A percentile compares a stretch with the other conserved stretches of the same genome.
Evolutionary conservation across 495 filamentous ascomycete species (phyloP).

Genomic region (Filosporella fistucella): DNA sequence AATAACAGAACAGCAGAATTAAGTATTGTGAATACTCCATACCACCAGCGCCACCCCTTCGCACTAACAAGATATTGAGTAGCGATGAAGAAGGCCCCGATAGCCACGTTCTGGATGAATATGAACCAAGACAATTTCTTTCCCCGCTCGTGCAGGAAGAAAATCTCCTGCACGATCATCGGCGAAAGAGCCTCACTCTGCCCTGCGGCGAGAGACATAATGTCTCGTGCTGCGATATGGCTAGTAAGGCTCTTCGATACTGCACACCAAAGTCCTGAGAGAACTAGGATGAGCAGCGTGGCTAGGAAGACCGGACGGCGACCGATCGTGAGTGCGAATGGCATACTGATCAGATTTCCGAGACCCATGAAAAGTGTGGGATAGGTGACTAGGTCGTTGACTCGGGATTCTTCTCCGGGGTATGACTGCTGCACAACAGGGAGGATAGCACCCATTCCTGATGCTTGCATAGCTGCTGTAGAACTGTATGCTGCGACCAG

Average conservation of each 20-base stretch:
- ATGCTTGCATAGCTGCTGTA: not conserved
- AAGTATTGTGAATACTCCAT: slow-evolving; percentile 1
- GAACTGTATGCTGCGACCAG: not conserved
- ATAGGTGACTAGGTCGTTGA: slow-evolving; percentile 1
- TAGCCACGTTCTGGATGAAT: not conserved
- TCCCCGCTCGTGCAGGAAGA: not conserved
- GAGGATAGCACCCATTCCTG: slow-evolving; percentile 2
- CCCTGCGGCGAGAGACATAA: slow-evolving; percentile 4
- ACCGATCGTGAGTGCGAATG: not conserved
- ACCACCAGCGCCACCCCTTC: slow-evolving; percentile 6
- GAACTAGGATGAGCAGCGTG: not conserved
- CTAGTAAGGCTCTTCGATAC: not conserved
- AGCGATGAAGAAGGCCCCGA: not conserved
- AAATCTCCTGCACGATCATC: slow-evolving; percentile 4
- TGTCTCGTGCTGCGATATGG: slow-evolving; percentile 7
- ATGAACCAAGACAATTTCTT: slow-evolving; percentile 1
- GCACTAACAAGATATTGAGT: not conserved
- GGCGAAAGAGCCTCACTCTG: slow-evolving; percentile 5
- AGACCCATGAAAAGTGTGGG: slow-evolving; percentile 2
- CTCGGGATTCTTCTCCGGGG: not conserved
- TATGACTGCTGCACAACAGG: not conserved
- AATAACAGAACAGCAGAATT: not conserved
- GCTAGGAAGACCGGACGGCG: slow-evolving; percentile 2
- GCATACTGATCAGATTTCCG: slow-evolving; percentile 1
- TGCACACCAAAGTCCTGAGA: slow-evolving; percentile 1